Evolutionary conservation across 2,329 filamentous ascomycete genomes (phyloP), one percentile per base, ranked within the genome.

Genomic region (Pestalotiopsis sp.): DNA sequence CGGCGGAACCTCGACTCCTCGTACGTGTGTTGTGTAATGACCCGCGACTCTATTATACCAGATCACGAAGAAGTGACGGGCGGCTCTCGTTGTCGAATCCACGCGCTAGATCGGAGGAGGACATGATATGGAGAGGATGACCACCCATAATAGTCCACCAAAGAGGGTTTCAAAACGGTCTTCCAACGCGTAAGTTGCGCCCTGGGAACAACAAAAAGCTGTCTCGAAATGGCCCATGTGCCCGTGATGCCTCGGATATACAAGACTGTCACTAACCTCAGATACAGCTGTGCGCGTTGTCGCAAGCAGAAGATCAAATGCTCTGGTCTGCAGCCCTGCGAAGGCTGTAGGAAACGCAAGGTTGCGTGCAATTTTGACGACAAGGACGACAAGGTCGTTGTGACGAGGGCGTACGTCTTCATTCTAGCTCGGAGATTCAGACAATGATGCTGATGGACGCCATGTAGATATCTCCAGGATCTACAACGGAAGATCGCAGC

Each of bases 311-410:
- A 84, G 72, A 83, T 84, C 71, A 82, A 81, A 71, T 84, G 82
- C 71, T 80, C 81, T 23, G 82, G 82, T 13, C 73, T 75, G 5
- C 76, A 79, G 68, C 82, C 82, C 14, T 84, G 82, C 73, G 78
- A 81, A 61, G 78, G 77, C n/a, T 85, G 83, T 72, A 79, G 74
- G 57, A 83, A 82, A 70, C 78, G 82, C 25, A 81, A 80, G n/a
- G 73, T 82, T 20, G 70, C 76, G 1, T 84, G 83, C 66, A 75
- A 77, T 5, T 84, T 84, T 64, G 81, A 84, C 68, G 81, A 84
- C 52, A 78, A 79, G n/a, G 81, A 84, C 49, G 82, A 85, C 64
- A 86, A 85, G 70, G 77, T 86, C 14, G 73, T 86, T 3, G 84
- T 87, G 3, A 84, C 84, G 14, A 78, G 79, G 75, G 82, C 82